phyloP scores from a whole-genome alignment of 306 rosid genomes.

The Lablab purpureus region DNA sequence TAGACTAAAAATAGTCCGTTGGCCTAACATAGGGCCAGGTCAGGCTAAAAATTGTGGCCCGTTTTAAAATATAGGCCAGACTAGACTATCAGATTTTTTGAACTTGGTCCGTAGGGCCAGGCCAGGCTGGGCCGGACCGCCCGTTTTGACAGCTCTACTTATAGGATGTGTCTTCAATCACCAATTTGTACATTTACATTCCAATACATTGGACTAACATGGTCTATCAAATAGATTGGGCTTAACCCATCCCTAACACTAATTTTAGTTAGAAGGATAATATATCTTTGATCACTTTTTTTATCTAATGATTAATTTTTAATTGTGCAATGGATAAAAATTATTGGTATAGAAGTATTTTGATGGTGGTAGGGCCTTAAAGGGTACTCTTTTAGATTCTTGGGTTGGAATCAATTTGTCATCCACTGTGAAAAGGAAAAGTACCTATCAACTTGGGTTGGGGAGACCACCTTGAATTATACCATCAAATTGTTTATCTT shows the following conservation, averaged over 20 bases:
- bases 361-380: constrained; percentile 20
- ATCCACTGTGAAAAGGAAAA: constrained; percentile 19
- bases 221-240: too few relatives aligned
- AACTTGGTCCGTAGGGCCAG: too few relatives aligned
- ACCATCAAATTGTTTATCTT: neutral
- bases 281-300: neutral
- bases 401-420: constrained; percentile 44
- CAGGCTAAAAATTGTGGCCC: too few relatives aligned
- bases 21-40: too few relatives aligned
- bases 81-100: too few relatives aligned
- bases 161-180: too few relatives aligned
- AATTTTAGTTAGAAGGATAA: neutral
- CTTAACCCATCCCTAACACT: neutral
- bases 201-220: too few relatives aligned
- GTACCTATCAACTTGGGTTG: neutral
- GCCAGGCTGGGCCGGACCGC: too few relatives aligned
- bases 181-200: too few relatives aligned
- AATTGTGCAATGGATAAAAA: neutral
- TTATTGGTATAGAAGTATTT: neutral
- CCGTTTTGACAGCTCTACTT: too few relatives aligned
- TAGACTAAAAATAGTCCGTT: too few relatives aligned
- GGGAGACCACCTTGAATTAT: constrained; percentile 2
- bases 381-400: constrained; percentile 47
- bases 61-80: too few relatives aligned
- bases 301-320: neutral